These are phyloP conservation scores for Moniliella sp. DNA, from an alignment of 1,284 basidiomycete species.

Conservation along the genomic window DNA sequence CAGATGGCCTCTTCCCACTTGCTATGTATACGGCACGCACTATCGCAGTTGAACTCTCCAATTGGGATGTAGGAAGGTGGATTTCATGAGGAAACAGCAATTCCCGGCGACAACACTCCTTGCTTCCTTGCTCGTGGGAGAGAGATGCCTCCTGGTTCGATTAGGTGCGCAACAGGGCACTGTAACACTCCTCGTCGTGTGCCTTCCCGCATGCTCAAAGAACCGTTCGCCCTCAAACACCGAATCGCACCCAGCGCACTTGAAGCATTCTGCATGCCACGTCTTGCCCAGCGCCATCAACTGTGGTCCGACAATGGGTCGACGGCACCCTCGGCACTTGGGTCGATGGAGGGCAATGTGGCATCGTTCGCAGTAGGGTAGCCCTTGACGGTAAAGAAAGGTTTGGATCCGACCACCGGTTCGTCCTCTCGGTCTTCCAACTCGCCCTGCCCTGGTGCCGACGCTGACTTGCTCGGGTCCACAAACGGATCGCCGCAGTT, in stretches of 20 bases:
- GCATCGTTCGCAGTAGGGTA: constrained; percentile 79
- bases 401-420: constrained; percentile 36
- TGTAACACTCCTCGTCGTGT: constrained; percentile 26
- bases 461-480: constrained; percentile 38
- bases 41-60: too few species aligned
- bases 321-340: constrained; percentile 65
- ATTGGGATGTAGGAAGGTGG: too few species aligned
- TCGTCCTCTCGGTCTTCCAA: constrained; percentile 39
- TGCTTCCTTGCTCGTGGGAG: too few species aligned
- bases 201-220: constrained; percentile 22
- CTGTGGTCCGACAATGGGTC: constrained; percentile 54
- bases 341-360: constrained; percentile 69
- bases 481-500: constrained; percentile 95
- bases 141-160: too few species aligned
- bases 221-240: constrained; percentile 17
- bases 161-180: too few species aligned
- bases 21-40: too few species aligned
- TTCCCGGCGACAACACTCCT: too few species aligned
- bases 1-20: too few species aligned
- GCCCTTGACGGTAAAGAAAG: constrained; percentile 54
- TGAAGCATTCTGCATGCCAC: constrained; percentile 81
- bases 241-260: constrained; percentile 41
- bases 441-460: constrained; percentile 8
- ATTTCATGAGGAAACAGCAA: too few species aligned
- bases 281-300: constrained; percentile 62